Evolutionary conservation across 2,329 filamentous ascomycete genomes (phyloP), one percentile per base, ranked within the genome.

Genomic region (Fusarium sp.): DNA sequence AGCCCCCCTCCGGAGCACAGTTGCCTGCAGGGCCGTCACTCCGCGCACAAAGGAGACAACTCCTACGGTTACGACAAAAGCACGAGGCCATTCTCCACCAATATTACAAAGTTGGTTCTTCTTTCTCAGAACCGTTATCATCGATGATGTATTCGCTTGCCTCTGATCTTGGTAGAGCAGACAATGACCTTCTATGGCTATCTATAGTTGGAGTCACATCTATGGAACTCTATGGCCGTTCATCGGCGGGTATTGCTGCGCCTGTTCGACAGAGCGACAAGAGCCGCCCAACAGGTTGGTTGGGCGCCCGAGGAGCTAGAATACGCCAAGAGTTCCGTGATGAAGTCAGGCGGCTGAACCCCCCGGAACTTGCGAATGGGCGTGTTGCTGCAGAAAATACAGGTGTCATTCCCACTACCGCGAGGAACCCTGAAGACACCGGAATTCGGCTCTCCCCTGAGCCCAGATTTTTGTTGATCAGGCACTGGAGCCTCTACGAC

Each of bases 401-500:
- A 15, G 95, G 93, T n/a, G 90, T 96, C 61, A 97, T 98, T 60
- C 95, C 94, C 13, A 98, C 94, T 0, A 95, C 94, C 28, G 95
- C 95, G 13, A 89, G 93, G 69, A 96, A 93, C 71, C 94, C 96
- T 11, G 96, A 95, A 62, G 96, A 99, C 82, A 97, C 91, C 15
- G 93, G 94, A 57, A 98, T 99, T 75, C 91, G 95, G 28, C 86
- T 99, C 44, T 98, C 95, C 0, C 96, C 96, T 0, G 96, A 99
- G 80, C 97, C 96, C 15, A 93, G 94, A 45, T 98, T 99, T 76
- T 88, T 98, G 32, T 89, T 99, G 1, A 94, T 98, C 60, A 89
- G 96, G 39, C 96, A 99, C 81, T 99, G 96, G 96, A 98, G 94
- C 76, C 86, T 99, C 20, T 98, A 98, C 82, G 96, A 99, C 79